A percentile compares a stretch with the other conserved stretches of the same genome.
Evolutionary conservation across 192 early-diverging fungal species (phyloP).

Genomic region (Backusella parvicylindrica): DNA sequence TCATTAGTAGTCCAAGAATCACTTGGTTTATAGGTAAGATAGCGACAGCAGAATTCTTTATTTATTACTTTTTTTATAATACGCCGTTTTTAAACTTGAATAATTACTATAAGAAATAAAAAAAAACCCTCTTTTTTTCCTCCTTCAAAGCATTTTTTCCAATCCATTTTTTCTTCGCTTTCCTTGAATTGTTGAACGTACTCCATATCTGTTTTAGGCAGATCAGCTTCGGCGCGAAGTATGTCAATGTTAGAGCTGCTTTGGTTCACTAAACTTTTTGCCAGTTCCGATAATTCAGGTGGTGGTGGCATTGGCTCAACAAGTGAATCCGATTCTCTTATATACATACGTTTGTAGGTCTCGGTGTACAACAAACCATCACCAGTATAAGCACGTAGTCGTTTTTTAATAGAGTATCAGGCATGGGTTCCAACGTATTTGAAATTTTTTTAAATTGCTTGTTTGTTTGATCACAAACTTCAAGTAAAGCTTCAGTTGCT

Average conservation of each 20-base stretch:
- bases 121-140: constrained; percentile 7
- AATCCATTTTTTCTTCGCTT: constrained; percentile 3
- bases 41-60: background rate
- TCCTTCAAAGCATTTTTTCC: constrained; percentile 8
- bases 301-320: constrained; percentile 10
- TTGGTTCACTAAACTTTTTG: constrained; percentile 9
- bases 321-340: constrained; percentile 7
- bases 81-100: constrained; percentile 4
- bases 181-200: constrained; percentile 13
- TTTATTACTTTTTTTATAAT: constrained; percentile 8
- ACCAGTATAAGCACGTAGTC: constrained; percentile 2
- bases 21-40: constrained; percentile 1
- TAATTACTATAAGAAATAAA: constrained; percentile 3
- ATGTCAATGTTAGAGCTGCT: constrained; percentile 11
- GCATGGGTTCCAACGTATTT: constrained; percentile 6
- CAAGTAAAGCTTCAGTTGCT: background rate
- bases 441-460: constrained; percentile 15
- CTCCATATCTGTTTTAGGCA: constrained; percentile 16
- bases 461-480: constrained; percentile 15
- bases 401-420: constrained; percentile 7
- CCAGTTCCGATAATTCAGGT: constrained; percentile 3
- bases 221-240: constrained; percentile 10
- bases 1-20: constrained; percentile 2
- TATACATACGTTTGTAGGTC: constrained; percentile 9
- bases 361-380: constrained; percentile 4